Conservation (phyloP, 441 rosid species). For the Pelargonium myrrhifolium region DNA sequence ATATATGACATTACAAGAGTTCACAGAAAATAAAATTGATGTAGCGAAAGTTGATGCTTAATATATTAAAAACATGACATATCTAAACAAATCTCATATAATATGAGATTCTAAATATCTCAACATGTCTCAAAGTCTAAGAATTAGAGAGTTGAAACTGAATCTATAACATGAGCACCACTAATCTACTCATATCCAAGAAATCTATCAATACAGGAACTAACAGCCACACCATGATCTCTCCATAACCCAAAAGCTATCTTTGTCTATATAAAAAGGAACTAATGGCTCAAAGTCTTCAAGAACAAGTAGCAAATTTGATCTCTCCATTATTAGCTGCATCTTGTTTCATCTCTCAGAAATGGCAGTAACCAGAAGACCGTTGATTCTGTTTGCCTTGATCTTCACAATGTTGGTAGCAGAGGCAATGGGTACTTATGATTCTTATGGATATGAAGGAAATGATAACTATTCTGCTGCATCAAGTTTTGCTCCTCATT, state of each 20-base stretch:
- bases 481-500: neutral
- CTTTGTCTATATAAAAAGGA: constrained; percentile 1
- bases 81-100: too few relatives aligned
- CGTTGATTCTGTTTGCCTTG: constrained; percentile 26
- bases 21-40: too few relatives aligned
- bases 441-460: constrained; percentile 14
- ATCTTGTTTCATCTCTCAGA: neutral
- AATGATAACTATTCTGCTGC: neutral
- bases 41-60: too few relatives aligned
- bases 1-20: too few relatives aligned
- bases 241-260: neutral
- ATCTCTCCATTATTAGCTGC: neutral
- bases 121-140: too few relatives aligned
- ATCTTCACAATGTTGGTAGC: constrained; percentile 25
- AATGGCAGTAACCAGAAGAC: constrained; percentile 15
- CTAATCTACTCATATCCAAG: too few relatives aligned
- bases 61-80: too few relatives aligned
- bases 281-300: neutral
- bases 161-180: too few relatives aligned
- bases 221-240: neutral
- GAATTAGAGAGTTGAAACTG: too few relatives aligned
- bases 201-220: too few relatives aligned
- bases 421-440: constrained; percentile 24
- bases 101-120: too few relatives aligned
- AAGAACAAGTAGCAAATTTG: neutral